These are phyloP conservation scores for Misopates orontium DNA, from an alignment of 257 asterid genomes.

Conservation along the genomic window DNA sequence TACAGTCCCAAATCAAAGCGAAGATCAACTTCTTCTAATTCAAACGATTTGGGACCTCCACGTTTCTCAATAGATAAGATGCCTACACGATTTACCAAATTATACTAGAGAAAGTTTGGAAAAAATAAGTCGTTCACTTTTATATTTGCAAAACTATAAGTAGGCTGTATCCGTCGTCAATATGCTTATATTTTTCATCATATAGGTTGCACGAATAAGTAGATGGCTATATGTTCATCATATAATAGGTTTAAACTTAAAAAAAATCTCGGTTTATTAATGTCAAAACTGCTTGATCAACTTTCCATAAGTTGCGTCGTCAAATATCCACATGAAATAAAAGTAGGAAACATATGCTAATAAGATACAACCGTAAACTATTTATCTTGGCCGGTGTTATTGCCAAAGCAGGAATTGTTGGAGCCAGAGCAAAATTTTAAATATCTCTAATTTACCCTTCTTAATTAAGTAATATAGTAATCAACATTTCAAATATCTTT, in stretches of 20 bases:
- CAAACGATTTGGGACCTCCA: conserved; percentile 89
- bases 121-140: background rate
- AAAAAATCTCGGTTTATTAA: no score
- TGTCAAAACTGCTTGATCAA: background rate
- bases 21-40: conserved; percentile 91
- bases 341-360: background rate
- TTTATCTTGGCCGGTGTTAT: no score
- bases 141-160: background rate
- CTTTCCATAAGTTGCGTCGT: background rate
- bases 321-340: background rate
- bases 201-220: no score
- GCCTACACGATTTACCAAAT: conserved; percentile 54
- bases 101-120: background rate
- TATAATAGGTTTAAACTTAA: no score
- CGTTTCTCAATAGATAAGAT: conserved; percentile 80
- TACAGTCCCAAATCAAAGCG: conserved; percentile 87
- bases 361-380: background rate
- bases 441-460: no score
- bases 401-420: no score
- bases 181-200: background rate
- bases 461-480: no score
- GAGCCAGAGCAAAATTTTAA: no score
- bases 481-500: no score
- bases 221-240: no score
- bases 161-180: background rate